Percentiles rank a stretch among this genome's conserved stretches.
These are phyloP conservation scores for Cordia subcordata DNA, from an alignment of 257 asterid genomes.

Conservation along the genomic window DNA sequence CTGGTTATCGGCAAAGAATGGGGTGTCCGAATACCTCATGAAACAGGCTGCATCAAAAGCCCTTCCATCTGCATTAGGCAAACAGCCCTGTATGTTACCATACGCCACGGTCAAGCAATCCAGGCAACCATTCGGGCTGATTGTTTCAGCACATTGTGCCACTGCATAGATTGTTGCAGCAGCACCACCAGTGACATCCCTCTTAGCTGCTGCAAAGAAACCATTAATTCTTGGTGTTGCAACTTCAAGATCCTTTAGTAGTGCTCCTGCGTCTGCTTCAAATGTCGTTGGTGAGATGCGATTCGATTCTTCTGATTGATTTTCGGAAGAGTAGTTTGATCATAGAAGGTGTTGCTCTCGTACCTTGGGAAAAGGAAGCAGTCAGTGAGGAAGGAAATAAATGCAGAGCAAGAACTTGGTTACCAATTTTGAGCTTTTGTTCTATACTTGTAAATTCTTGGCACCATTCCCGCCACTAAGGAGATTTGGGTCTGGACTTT, in stretches of 20 bases:
- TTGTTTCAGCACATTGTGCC: slow-evolving; percentile 78
- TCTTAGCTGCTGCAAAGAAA: slow-evolving; percentile 54
- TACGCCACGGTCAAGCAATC: slow-evolving; percentile 69
- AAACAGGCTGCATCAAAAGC: slow-evolving; percentile 78
- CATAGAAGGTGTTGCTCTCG: slow-evolving; percentile 72
- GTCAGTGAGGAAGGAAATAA: too few species aligned
- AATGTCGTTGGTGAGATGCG: slow-evolving; percentile 45
- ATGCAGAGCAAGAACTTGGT: too few species aligned
- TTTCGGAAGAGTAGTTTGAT: slow-evolving; percentile 67
- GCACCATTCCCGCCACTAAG: too few species aligned
- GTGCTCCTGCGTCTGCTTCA: slow-evolving; percentile 23
- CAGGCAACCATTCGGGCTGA: slow-evolving; percentile 46
- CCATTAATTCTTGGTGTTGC: slow-evolving; percentile 63
- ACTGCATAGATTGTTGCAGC: slow-evolving; percentile 38
- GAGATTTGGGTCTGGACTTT: too few species aligned
- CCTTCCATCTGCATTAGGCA: slow-evolving; percentile 65
- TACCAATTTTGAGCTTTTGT: too few species aligned
- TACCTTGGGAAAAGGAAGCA: slow-evolving; percentile 35
- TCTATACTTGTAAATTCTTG: too few species aligned
- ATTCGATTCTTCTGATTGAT: slow-evolving; percentile 62
- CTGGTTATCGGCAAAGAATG: slow-evolving; percentile 60
- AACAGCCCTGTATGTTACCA: slow-evolving; percentile 56
- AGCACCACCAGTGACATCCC: slow-evolving; percentile 19
- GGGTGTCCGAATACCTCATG: slow-evolving; percentile 50
- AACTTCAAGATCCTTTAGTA: slow-evolving; percentile 46